Base-by-base conservation (phyloP, 192 early-diverging fungal species). In the Cetraspora pellucida region DNA sequence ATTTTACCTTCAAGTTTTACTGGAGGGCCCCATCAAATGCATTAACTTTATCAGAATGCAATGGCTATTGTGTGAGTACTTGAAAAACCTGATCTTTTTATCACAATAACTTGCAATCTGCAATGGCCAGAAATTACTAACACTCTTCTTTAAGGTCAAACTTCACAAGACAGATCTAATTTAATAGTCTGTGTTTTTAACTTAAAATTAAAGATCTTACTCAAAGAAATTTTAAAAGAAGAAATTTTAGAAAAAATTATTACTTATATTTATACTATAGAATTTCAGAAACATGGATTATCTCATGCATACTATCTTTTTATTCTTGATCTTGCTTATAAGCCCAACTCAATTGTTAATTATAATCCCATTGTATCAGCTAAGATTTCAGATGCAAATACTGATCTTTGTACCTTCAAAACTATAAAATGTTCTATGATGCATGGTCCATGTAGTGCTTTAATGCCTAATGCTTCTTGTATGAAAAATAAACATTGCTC, bases 251-350 rank as follows among this genome's bases (percentile, higher is more conserved):
- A 79, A 19, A 80, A 70, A 49, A 76, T 79, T 7, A 65, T 81
- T 8, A 80, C 64, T 14, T 66, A 73, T 19, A 73, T 80, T 21
- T 66, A 67, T 59, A 76, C 77, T 0, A 75, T 85, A 37, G 81
- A 85, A 45, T 85, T 82, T 59, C 81, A 82, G 47, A 85, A 82
- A 45, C 72, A 81, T 10, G 83, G 81, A 17, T 30, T 85, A 11
- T 78, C 81, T 69, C 84, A 85, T 72, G 79, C 67, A 2, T 81
- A 85, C 21, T 79, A 82, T 13, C 74, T 82, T 1, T 68, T 81
- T 7, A 82, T 82, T 47, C 27, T 82, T 23, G 47, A 65, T 44
- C 27, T 58, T 7, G 14, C 6, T 9, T 17, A 74, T 50, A 84
- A 78, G 52, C 27, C 55, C 14, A 9, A 65, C 21, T 75, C 78